Conservation (phyloP, 805 yeast genomes). For the Teunomyces panamensis region DNA sequence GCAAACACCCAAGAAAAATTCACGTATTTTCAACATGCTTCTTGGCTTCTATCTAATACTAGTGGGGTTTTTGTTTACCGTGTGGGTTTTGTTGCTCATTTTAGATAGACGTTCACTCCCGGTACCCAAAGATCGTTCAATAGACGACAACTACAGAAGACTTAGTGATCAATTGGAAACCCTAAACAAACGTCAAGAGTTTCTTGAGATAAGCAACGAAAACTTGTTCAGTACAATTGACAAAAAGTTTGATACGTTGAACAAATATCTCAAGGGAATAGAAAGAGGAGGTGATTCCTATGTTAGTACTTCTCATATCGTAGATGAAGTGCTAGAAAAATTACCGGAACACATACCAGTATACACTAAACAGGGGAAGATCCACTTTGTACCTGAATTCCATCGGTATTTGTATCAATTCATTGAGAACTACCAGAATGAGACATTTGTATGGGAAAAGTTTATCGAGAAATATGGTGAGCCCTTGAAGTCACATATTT, state of each 20-base stretch:
- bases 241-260: constrained; percentile 15
- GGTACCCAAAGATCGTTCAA: not conserved
- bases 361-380: constrained; percentile 27
- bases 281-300: constrained; percentile 14
- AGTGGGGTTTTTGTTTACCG: not conserved
- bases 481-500: constrained; percentile 11
- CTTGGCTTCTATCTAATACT: not conserved
- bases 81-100: not conserved
- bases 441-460: constrained; percentile 19
- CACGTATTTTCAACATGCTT: not conserved
- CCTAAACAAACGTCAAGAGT: constrained; percentile 18
- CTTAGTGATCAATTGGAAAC: constrained; percentile 2
- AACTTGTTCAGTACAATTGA: constrained; percentile 11
- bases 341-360: constrained; percentile 34
- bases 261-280: constrained; percentile 10
- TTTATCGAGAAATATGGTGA: constrained; percentile 21
- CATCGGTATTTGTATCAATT: constrained; percentile 32
- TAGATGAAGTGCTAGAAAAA: constrained; percentile 15
- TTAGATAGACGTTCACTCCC: not conserved
- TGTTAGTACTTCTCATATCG: constrained; percentile 13
- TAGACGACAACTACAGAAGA: constrained; percentile 1
- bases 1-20: not conserved
- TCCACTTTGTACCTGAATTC: constrained; percentile 40
- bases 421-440: constrained; percentile 24
- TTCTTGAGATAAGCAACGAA: constrained; percentile 15